Evolutionary conservation across 139 green algal species (phyloP).

Genomic region (Pseudopediastrum boryanum): DNA sequence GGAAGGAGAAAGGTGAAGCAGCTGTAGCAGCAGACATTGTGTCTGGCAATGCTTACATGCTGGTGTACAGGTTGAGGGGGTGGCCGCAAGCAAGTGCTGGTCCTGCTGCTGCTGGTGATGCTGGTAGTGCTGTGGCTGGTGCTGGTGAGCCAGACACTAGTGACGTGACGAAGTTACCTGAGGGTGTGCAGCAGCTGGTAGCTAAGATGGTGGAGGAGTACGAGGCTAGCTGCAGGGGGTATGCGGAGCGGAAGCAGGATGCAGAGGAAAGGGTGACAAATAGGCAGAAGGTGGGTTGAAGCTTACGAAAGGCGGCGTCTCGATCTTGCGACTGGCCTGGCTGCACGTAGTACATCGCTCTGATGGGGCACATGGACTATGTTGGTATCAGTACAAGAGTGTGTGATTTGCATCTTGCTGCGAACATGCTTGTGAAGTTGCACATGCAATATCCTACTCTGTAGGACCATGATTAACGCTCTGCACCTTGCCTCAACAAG

Average conservation of each 20-base stretch:
- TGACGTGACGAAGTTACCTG: slow-evolving; percentile 32
- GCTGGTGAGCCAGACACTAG: neutral
- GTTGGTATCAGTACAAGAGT: neutral
- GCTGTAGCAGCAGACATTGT: slow-evolving; percentile 23
- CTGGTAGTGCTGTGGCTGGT: neutral
- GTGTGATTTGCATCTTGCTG: neutral
- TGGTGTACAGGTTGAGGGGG: slow-evolving; percentile 66
- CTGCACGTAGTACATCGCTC: too few relatives aligned
- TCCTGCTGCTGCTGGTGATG: neutral
- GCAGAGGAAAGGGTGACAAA: slow-evolving; percentile 31
- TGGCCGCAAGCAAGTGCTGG: slow-evolving; percentile 31
- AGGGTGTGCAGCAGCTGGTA: slow-evolving; percentile 42
- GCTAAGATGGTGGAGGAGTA: slow-evolving; percentile 31
- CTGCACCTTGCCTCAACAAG: too few relatives aligned
- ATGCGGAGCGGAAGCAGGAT: slow-evolving; percentile 26
- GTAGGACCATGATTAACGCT: too few relatives aligned
- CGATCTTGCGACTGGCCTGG: neutral
- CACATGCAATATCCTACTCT: neutral
- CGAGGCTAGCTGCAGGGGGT: slow-evolving; percentile 1
- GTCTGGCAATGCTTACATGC: slow-evolving; percentile 79
- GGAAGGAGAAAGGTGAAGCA: too few relatives aligned
- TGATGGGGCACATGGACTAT: neutral
- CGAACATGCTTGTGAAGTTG: neutral
- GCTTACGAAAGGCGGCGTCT: neutral
- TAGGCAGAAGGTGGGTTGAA: slow-evolving; percentile 28